Percentiles rank a stretch among this genome's conserved stretches.
Evolutionary conservation across 2,329 filamentous ascomycete species (phyloP).

Genomic region (Chrysoporthe cubensis): DNA sequence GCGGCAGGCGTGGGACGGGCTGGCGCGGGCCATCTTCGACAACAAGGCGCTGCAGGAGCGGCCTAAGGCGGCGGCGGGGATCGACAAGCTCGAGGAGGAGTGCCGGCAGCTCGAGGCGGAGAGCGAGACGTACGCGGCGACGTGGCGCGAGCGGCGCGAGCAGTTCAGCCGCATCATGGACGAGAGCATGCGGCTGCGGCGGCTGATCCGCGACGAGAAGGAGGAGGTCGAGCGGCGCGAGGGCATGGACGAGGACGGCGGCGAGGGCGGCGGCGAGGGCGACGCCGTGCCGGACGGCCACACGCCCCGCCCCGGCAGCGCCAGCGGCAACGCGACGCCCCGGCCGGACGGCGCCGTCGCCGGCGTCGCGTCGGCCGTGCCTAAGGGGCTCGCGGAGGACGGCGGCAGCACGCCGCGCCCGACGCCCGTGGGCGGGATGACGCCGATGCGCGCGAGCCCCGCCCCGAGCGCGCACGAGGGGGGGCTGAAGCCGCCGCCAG

Average conservation of each 20-base stretch:
- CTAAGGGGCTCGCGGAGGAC: constrained; percentile 32
- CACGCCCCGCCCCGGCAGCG: constrained; percentile 54
- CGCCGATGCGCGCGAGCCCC: constrained; percentile 40
- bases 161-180: constrained; percentile 90
- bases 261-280: constrained; percentile 54
- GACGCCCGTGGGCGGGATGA: constrained; percentile 35
- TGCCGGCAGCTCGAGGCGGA: constrained; percentile 86
- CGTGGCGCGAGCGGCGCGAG: constrained; percentile 82
- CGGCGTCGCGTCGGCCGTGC: constrained; percentile 34
- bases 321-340: constrained; percentile 56
- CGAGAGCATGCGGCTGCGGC: constrained; percentile 83
- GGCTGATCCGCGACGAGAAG: constrained; percentile 91
- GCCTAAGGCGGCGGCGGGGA: constrained; percentile 78
- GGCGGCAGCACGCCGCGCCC: constrained; percentile 34
- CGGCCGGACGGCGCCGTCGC: constrained; percentile 51
- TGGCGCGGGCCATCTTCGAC: constrained; percentile 83
- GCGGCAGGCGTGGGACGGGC: constrained; percentile 84
- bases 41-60: constrained; percentile 79
- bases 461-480: constrained; percentile 34
- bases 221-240: constrained; percentile 89
- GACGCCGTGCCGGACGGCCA: constrained; percentile 51
- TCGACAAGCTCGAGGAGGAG: constrained; percentile 84
- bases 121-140: constrained; percentile 77
- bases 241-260: constrained; percentile 73
- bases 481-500: constrained; percentile 40